Evolutionary conservation across 148 eudicot genomes (phyloP).

Genomic region (Chenopodium berlandieri): DNA sequence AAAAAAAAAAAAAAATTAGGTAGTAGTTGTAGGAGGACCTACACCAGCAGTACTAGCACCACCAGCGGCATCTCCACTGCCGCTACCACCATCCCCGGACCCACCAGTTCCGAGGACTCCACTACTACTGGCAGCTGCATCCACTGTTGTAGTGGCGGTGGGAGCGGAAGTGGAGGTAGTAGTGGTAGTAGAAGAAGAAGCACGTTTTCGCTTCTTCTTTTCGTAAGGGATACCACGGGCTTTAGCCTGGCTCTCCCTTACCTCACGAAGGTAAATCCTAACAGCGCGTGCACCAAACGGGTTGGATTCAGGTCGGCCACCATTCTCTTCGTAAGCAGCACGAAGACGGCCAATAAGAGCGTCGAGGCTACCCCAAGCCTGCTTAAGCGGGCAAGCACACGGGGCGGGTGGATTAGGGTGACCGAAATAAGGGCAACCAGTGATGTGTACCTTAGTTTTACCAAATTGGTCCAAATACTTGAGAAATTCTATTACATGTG

Average conservation of each 20-base stretch:
- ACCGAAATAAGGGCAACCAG: constrained; percentile 59
- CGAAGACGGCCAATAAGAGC: constrained; percentile 68
- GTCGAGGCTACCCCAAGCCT: constrained; percentile 75
- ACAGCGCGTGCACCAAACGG: constrained; percentile 58
- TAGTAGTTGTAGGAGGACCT: constrained; percentile 27
- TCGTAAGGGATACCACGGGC: constrained; percentile 59
- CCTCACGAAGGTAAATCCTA: constrained; percentile 46
- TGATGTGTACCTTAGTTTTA: constrained; percentile 64
- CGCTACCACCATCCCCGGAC: constrained; percentile 8
- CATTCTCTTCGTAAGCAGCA: constrained; percentile 70
- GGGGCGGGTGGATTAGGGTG: constrained; percentile 66
- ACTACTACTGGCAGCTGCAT: constrained; percentile 6
- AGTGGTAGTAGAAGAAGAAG: neutral
- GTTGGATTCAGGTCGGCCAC: constrained; percentile 50
- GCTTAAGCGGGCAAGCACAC: constrained; percentile 60
- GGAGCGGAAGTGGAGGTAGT: neutral
- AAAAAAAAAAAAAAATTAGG: constrained; percentile 13
- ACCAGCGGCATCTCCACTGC: constrained; percentile 16
- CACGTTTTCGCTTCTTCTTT: constrained; percentile 58
- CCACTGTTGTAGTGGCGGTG: neutral
- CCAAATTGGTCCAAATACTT: constrained; percentile 76
- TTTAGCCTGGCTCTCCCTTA: constrained; percentile 47
- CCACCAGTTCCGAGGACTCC: neutral
- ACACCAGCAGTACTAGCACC: neutral
- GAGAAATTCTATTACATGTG: constrained; percentile 69